phyloP scores from a whole-genome alignment of 2,329 filamentous ascomycete genomes.

The Aphanoascus verrucosus region DNA sequence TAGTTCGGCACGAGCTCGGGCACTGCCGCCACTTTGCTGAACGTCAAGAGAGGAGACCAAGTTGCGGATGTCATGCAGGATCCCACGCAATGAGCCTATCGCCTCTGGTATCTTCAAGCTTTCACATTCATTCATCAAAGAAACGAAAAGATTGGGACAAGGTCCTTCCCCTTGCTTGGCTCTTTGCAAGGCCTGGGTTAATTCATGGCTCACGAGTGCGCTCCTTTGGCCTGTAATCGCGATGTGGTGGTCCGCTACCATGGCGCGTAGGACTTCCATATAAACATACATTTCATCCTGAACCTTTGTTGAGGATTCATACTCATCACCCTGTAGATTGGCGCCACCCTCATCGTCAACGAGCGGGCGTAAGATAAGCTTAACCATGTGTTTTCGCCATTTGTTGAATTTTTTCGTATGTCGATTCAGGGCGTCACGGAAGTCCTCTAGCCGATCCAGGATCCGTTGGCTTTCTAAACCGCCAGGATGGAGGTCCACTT shows the following conservation, averaged over 20 bases:
- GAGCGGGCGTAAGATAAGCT: slow-evolving; percentile 61
- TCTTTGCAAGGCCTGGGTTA: slow-evolving; percentile 48
- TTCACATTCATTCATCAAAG: slow-evolving; percentile 39
- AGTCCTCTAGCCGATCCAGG: slow-evolving; percentile 53
- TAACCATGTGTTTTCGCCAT: slow-evolving; percentile 63
- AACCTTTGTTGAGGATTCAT: slow-evolving; percentile 71
- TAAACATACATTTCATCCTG: slow-evolving; percentile 87
- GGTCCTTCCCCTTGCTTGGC: slow-evolving; percentile 58
- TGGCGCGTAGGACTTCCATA: slow-evolving; percentile 63
- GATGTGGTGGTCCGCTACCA: slow-evolving; percentile 67
- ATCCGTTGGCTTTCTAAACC: slow-evolving; percentile 65
- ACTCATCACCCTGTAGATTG: slow-evolving; percentile 79
- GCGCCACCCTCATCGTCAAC: slow-evolving; percentile 70
- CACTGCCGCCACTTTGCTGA: slow-evolving; percentile 44
- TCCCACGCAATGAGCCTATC: slow-evolving; percentile 56
- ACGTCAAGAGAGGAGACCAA: slow-evolving; percentile 50
- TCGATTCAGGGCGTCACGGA: slow-evolving; percentile 57
- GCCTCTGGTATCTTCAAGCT: slow-evolving; percentile 37
- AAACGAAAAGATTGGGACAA: slow-evolving; percentile 53
- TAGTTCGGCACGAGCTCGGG: slow-evolving; percentile 52
- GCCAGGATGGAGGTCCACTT: slow-evolving; percentile 41
- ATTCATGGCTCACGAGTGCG: slow-evolving; percentile 62
- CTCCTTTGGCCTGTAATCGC: slow-evolving; percentile 70
- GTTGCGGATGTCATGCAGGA: slow-evolving; percentile 59
- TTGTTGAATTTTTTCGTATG: slow-evolving; percentile 61